phyloP scores from a whole-genome alignment of 345 rosid genomes.

The Populus pruinosa region DNA sequence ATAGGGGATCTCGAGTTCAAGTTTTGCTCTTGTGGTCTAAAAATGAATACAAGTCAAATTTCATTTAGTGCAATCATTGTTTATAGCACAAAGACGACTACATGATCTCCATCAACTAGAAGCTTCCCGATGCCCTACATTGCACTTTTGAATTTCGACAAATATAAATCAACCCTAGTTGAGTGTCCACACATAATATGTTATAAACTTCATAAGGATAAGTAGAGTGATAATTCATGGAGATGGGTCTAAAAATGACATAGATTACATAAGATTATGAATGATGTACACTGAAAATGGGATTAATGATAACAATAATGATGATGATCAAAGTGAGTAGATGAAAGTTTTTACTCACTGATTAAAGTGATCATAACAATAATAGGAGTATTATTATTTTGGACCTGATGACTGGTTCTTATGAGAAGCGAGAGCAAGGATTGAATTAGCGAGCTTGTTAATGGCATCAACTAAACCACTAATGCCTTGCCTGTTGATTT shows the following conservation, averaged over 20 bases:
- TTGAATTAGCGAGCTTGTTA: constrained; percentile 80
- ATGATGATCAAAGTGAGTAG: background rate
- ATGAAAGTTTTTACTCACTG: no score
- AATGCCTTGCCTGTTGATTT: constrained; percentile 57
- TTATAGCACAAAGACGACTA: background rate
- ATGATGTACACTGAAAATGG: constrained; percentile 19
- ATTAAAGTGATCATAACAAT: background rate
- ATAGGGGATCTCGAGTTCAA: no score
- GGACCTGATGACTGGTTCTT: constrained; percentile 36
- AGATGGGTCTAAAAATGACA: background rate
- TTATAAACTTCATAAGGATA: background rate
- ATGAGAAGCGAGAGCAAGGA: constrained; percentile 59
- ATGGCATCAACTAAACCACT: constrained; percentile 70
- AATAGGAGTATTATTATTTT: constrained; percentile 12
- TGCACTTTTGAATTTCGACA: background rate
- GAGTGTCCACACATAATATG: background rate
- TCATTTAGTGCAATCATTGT: no score
- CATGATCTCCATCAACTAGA: background rate
- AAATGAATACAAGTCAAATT: no score
- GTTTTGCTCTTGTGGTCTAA: no score
- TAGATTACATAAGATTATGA: background rate
- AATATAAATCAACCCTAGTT: background rate
- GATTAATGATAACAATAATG: background rate
- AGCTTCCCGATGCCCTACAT: background rate
- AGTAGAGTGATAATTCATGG: no score